Conservation (phyloP, 495 filamentous ascomycete species). For the Lasiosphaeria miniovina region DNA sequence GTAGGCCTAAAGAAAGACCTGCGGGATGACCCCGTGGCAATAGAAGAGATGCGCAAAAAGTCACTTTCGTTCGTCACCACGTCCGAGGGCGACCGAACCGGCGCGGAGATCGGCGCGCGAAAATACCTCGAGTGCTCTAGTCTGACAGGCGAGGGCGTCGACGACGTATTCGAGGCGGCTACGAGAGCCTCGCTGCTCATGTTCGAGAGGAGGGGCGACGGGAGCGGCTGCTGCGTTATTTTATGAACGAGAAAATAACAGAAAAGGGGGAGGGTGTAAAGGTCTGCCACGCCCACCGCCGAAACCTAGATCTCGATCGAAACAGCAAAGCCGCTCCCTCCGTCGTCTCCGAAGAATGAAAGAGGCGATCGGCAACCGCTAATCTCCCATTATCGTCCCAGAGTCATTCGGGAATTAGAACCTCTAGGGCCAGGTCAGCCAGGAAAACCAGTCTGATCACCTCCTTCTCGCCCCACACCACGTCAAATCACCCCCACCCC, state of each 20-base stretch:
- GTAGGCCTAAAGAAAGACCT: conserved; percentile 98
- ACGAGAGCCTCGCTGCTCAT: conserved; percentile 91
- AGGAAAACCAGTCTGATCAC: no score
- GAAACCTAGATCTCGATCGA: no score
- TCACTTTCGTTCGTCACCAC: conserved; percentile 79
- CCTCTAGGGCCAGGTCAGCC: no score
- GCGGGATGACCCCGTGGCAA: conserved; percentile 85
- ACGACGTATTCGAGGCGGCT: conserved; percentile 98
- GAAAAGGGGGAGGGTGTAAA: not conserved
- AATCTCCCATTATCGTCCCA: no score
- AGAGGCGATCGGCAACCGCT: no score
- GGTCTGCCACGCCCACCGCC: not conserved
- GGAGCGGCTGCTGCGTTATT: conserved; percentile 82
- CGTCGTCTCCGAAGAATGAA: no score
- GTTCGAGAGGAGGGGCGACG: conserved; percentile 77
- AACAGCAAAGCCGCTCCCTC: no score
- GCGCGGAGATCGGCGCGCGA: conserved; percentile 80
- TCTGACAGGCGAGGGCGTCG: conserved; percentile 94
- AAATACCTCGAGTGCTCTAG: conserved; percentile 98
- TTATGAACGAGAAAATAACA: conserved; percentile 56
- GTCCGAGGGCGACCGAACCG: conserved; percentile 75
- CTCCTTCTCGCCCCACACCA: no score
- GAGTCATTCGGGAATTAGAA: no score
- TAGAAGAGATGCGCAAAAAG: conserved; percentile 97
- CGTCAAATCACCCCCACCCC: no score